Base-by-base conservation (phyloP, 768 basidiomycete genomes). In the Phylloporus rhodoxanthus region DNA sequence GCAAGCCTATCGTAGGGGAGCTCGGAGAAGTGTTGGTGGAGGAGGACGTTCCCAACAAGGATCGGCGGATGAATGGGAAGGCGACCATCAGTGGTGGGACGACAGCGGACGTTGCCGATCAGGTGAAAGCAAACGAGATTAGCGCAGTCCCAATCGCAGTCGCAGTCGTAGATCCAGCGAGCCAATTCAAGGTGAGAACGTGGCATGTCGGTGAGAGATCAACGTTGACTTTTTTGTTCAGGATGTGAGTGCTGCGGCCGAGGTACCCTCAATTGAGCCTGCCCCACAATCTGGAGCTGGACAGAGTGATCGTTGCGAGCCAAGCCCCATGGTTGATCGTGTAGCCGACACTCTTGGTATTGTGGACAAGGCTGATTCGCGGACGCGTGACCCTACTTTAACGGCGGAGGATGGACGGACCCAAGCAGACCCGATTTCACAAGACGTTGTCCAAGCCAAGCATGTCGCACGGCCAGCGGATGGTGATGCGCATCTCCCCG, bases 21-120 rank as follows among this genome's bases (percentile, higher is more conserved):
- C 74, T 85, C 77, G 87, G 87, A 9, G 87, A 87, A 60, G 69
- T 81, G 14, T 57, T 86, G 28, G 65, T 72, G 19, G 84, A 87
- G 60, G 80, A 78, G 56, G 73, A 72, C 36, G 23, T 44, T n/a
- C 66, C 68, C 4, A 57, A 66, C 3, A 63, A 66, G 44, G 63
- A 62, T 50, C 62, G 62, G 51, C 70, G 63, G 43, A 48, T 54
- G n/a, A 67, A 71, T 48, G 43, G 13, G 46, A 53, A 52, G 43
- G 57, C 56, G 14, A 60, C 60, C 38, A 59, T 55, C 46, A 61
- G 47, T 20, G 52, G 57, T 46, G 63, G 45, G 51, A 57, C 48
- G 39, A 60, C 53, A 42, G 61, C 54, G 29, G 63, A 43, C 20
- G 25, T 54, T 45, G 48, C 54, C 46, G 48, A 53, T 48, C 54